Base-by-base conservation (phyloP, 176 grass and related monocot genomes). In the Leersia perrieri region DNA sequence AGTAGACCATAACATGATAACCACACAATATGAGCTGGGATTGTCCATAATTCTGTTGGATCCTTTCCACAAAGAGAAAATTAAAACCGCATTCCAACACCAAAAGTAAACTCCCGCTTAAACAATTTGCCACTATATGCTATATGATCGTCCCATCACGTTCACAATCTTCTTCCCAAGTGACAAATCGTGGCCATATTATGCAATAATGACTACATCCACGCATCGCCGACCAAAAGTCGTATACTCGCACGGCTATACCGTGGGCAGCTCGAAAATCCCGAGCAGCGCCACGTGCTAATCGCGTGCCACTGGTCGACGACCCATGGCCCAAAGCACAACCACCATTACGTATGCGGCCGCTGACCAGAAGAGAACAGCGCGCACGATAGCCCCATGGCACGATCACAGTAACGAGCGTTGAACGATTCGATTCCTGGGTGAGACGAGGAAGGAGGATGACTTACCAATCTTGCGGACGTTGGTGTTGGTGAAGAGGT, bases 401-500 rank as follows among this genome's bases (percentile, higher is more conserved):
- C 31, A 14, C 25, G 53, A 44, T 61, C 39, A 23, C 45, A 28
- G 10, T 41, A 29, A 30, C 40, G 41, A 16, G 22, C 35, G 22
- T 11, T 40, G n/a, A 32, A 51, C 3, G 49, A 74, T 47, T 14
- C 25, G n/a, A 47, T 58, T 55, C 2, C 1, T 3, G 47, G 27
- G 27, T 60, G 51, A 62, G 36, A 68, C 7, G 57, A 27, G 30
- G n/a, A 4, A 33, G 4, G 40, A 40, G 9, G 9, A 25, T 35
- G 16, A 11, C 66, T 20, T 66, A 95, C 92, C 92, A 73, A 99
- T 99, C 87, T 81, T 99, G 55, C 87, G 92, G 62, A 91, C 79
- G 67, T 88, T 99, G 31, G 88, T 88, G 85, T 79, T 88, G 57
- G 92, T 95, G 90, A 99, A 99, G 58, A 93, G 86, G 82, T 99